Evolutionary conservation across 768 basidiomycete species (phyloP).

Genomic region (Russula olivacea): DNA sequence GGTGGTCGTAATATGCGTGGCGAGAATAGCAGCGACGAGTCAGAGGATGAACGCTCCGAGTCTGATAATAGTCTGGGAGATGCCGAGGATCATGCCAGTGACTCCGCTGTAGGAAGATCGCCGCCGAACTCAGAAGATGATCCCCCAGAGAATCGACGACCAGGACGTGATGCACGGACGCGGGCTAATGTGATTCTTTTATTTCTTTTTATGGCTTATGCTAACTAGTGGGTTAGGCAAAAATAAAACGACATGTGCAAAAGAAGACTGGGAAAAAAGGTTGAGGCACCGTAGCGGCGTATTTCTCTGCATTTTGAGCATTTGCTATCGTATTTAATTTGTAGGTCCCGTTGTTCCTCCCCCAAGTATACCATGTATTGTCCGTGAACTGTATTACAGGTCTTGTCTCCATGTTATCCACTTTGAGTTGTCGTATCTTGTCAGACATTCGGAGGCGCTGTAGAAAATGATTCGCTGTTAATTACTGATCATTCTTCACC

Average conservation of each 20-base stretch:
- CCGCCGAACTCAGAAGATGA: slow-evolving; percentile 23
- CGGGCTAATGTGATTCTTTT: slow-evolving; percentile 31
- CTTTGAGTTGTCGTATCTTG: neutral
- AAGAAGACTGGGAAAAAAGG: slow-evolving; percentile 20
- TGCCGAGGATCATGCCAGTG: slow-evolving; percentile 14
- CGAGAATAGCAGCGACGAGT: slow-evolving; percentile 29
- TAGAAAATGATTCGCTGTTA: too few relatives aligned
- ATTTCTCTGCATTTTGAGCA: neutral
- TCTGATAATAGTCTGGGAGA: slow-evolving; percentile 25
- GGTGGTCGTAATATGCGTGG: slow-evolving; percentile 28
- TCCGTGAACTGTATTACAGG: slow-evolving; percentile 8
- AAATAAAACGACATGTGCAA: slow-evolving; percentile 30
- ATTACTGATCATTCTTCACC: neutral
- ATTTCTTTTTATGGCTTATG: neutral
- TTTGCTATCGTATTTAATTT: slow-evolving; percentile 11
- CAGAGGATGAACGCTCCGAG: slow-evolving; percentile 28
- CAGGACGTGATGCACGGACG: slow-evolving; percentile 32
- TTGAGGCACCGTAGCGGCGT: neutral
- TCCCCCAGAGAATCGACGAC: slow-evolving; percentile 25
- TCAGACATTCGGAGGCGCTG: neutral
- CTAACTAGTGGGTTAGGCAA: slow-evolving; percentile 23
- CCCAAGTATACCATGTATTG: neutral
- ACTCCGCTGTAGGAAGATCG: slow-evolving; percentile 16
- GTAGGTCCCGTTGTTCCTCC: neutral
- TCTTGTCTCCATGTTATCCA: slow-evolving; percentile 6